These are phyloP conservation scores for Hymenoscyphus linearis DNA, from an alignment of 2,329 filamentous ascomycete species.

Conservation along the genomic window DNA sequence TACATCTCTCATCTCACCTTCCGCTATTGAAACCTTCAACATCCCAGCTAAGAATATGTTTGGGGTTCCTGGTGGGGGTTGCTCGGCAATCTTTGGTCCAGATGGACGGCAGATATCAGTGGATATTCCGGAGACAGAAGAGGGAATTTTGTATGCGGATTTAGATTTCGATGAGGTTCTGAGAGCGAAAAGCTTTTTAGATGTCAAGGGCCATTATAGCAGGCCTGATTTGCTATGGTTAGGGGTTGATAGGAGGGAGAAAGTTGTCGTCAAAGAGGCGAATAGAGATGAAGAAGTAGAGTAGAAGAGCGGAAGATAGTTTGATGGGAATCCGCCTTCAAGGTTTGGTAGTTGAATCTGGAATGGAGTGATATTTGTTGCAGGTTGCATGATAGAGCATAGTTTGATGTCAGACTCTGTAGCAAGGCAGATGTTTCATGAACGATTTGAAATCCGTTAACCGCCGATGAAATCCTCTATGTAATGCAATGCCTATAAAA, in stretches of 20 bases:
- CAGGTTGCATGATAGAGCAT: too few species aligned
- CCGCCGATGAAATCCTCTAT: too few species aligned
- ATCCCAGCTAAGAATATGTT: slow-evolving; percentile 18
- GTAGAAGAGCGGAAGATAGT: too few species aligned
- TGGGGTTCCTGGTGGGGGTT: slow-evolving; percentile 42
- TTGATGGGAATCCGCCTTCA: too few species aligned
- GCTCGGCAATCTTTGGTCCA: slow-evolving; percentile 49
- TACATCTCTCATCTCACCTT: slow-evolving; percentile 47
- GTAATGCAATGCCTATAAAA: too few species aligned
- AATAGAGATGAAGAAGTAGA: background rate
- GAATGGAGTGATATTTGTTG: too few species aligned
- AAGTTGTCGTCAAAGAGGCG: slow-evolving; percentile 4
- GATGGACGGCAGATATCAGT: slow-evolving; percentile 39
- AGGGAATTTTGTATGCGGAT: slow-evolving; percentile 47
- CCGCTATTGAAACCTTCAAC: slow-evolving; percentile 38
- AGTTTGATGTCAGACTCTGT: too few species aligned
- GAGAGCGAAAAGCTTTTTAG: slow-evolving; percentile 19
- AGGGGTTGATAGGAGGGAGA: slow-evolving; percentile 15
- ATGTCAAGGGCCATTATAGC: slow-evolving; percentile 21
- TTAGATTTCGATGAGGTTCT: slow-evolving; percentile 19
- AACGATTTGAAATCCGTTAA: too few species aligned
- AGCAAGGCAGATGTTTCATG: too few species aligned
- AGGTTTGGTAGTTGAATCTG: too few species aligned
- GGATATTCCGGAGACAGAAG: slow-evolving; percentile 44
- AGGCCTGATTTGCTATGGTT: slow-evolving; percentile 24